Base-by-base conservation (phyloP, 1,139 yeast species). In the Casaregolazyma lundiana region DNA sequence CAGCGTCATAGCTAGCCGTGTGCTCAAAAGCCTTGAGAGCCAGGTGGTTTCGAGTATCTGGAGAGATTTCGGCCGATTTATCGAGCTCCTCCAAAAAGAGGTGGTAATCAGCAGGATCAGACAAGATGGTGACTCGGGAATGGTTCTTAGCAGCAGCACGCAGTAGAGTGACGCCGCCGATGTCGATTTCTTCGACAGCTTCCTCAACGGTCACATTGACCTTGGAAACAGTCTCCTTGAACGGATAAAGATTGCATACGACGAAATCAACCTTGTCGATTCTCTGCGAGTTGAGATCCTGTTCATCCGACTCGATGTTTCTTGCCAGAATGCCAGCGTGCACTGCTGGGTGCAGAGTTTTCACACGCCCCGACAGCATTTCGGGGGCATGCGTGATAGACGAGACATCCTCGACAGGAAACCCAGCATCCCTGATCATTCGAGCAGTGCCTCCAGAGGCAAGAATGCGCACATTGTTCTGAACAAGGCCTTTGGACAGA, bases 71-170 rank as follows among this genome's bases (percentile, higher is more conserved):
- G 46, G 94, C 94, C 47, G 94, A 92, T 44, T 67, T 77, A 61
- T 81, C 88, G 63, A 92, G 77, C 69, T 92, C 96, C 65, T 81
- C 79, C 57, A 92, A 73, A 69, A 92, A 92, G 43, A 75, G 78
- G 45, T 96, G 81, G 70, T 92, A 92, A 70, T 92, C 98, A 50
- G 74, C 74, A 55, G 98, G 98, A 70, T 92, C 98, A 30, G 95
- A 85, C 62, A 92, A 75, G 56, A 92, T 90, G 51, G 96, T 86
- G 52, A 92, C 98, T 71, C 98, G 81, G 51, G 95, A 76, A 69
- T 92, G 98, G 73, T 92, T 92, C 76, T 92, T 92, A 53, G 98
- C 98, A 51, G 98, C 98, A 44, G 98, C 98, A 70, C 98, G 83
- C 67, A 92, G 76, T 55, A 92, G 75, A 41, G 98, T 92, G 51